Percentiles rank a stretch among this genome's conserved stretches.
Evolutionary conservation across 805 yeast genomes (phyloP).

Genomic region (Candida fluviatilis): DNA sequence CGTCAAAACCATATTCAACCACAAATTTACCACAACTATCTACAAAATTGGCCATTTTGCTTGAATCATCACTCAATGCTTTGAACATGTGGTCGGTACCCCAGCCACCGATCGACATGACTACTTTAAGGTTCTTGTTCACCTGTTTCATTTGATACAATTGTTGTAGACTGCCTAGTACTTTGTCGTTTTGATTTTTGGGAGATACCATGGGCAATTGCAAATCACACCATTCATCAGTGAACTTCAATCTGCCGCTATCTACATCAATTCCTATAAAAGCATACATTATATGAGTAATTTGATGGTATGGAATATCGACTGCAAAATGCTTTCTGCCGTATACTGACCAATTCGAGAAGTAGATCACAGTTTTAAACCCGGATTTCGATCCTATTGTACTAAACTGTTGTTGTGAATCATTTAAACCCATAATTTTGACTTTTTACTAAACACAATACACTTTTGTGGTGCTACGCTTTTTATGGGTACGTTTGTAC

Average conservation of each 20-base stretch:
- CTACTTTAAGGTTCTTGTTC: constrained; percentile 44
- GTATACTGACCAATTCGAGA: constrained; percentile 45
- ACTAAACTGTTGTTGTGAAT: neutral
- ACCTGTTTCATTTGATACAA: constrained; percentile 42
- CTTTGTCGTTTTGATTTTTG: constrained; percentile 10
- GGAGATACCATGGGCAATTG: constrained; percentile 32
- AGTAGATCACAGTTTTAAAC: constrained; percentile 41
- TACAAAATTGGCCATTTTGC: constrained; percentile 43
- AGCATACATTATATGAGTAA: constrained; percentile 76
- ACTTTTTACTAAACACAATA: too few relatives aligned
- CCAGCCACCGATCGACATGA: constrained; percentile 83
- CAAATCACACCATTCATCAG: constrained; percentile 67
- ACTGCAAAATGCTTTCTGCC: constrained; percentile 46
- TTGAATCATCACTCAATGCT: constrained; percentile 17
- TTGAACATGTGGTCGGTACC: constrained; percentile 46
- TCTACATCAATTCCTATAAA: constrained; percentile 57
- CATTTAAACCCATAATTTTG: too few relatives aligned
- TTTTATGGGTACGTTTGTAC: too few relatives aligned
- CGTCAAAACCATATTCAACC: constrained; percentile 67
- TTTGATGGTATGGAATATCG: constrained; percentile 52
- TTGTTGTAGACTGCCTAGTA: constrained; percentile 49
- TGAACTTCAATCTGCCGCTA: constrained; percentile 50
- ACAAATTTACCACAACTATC: constrained; percentile 45
- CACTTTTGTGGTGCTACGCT: too few relatives aligned
- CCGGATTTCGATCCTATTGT: neutral